Percentiles rank a stretch among this genome's conserved stretches.
Evolutionary conservation across 805 yeast species (phyloP).

Genomic region (Metschnikowia rubicola): DNA sequence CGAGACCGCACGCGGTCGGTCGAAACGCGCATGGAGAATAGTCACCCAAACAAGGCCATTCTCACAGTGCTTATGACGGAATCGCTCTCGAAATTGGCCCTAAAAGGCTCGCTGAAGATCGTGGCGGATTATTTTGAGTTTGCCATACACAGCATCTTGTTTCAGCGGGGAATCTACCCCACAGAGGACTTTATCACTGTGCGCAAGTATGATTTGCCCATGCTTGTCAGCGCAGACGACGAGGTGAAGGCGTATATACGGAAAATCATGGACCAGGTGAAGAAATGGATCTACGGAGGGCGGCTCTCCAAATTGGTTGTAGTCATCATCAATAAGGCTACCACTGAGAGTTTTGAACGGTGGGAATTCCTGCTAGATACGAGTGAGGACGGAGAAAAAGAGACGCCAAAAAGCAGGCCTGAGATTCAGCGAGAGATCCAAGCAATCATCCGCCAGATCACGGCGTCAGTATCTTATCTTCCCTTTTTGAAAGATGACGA

Average conservation of each 20-base stretch:
- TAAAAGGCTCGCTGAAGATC: constrained; percentile 74
- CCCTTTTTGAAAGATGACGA: constrained; percentile 60
- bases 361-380: constrained; percentile 80
- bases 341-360: constrained; percentile 68
- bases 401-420: constrained; percentile 32
- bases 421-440: constrained; percentile 75
- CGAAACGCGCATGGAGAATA: no score
- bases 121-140: constrained; percentile 84
- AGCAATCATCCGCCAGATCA: constrained; percentile 80
- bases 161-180: constrained; percentile 88
- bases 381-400: constrained; percentile 18
- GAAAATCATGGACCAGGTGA: constrained; percentile 59
- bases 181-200: constrained; percentile 78
- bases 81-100: constrained; percentile 43
- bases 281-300: constrained; percentile 69
- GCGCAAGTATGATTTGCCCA: constrained; percentile 72
- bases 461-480: constrained; percentile 80
- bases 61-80: constrained; percentile 9
- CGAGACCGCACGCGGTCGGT: no score
- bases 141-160: constrained; percentile 75
- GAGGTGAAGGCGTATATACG: constrained; percentile 70
- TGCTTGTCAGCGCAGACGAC: constrained; percentile 69
- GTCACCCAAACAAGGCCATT: neutral
- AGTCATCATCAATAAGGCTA: constrained; percentile 65
- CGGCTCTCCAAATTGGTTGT: constrained; percentile 65